phyloP scores from a whole-genome alignment of 2,329 filamentous ascomycete species.

The Arthrobotrys iridis region DNA sequence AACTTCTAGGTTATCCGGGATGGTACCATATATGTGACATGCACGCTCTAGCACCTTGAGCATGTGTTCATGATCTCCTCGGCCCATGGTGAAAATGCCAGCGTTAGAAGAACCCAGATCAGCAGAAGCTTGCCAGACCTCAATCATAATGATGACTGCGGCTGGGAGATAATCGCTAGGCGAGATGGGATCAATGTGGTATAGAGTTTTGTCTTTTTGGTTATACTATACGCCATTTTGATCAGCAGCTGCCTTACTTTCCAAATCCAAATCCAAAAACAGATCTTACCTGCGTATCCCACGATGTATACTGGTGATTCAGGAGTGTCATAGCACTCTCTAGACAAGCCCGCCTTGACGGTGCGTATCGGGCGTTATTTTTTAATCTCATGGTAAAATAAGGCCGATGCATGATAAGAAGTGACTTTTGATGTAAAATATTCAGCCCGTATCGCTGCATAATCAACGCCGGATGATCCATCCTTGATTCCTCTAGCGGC shows the following conservation, averaged over 20 bases:
- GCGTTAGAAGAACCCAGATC: conserved; percentile 59
- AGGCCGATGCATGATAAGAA: conserved; percentile 87
- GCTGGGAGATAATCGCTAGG: conserved; percentile 60
- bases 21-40: conserved; percentile 43
- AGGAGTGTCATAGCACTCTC: conserved; percentile 86
- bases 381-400: conserved; percentile 78
- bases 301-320: conserved; percentile 75
- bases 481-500: conserved; percentile 75
- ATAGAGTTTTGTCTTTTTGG: conserved; percentile 59
- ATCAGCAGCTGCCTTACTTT: conserved; percentile 78
- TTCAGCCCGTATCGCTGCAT: conserved; percentile 86
- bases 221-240: conserved; percentile 58
- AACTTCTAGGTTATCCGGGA: conserved; percentile 77
- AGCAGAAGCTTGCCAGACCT: conserved; percentile 60
- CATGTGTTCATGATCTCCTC: conserved; percentile 76
- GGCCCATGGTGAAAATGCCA: conserved; percentile 68
- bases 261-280: conserved; percentile 83
- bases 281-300: conserved; percentile 83
- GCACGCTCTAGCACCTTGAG: conserved; percentile 73
- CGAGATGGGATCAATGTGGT: conserved; percentile 63
- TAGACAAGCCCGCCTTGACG: conserved; percentile 83
- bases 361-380: conserved; percentile 81
- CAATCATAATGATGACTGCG: conserved; percentile 58
- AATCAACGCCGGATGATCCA: conserved; percentile 75
- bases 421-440: conserved; percentile 85